Evolutionary conservation across 495 filamentous ascomycete genomes (phyloP).

Genomic region (Penicillium paradoxum): DNA sequence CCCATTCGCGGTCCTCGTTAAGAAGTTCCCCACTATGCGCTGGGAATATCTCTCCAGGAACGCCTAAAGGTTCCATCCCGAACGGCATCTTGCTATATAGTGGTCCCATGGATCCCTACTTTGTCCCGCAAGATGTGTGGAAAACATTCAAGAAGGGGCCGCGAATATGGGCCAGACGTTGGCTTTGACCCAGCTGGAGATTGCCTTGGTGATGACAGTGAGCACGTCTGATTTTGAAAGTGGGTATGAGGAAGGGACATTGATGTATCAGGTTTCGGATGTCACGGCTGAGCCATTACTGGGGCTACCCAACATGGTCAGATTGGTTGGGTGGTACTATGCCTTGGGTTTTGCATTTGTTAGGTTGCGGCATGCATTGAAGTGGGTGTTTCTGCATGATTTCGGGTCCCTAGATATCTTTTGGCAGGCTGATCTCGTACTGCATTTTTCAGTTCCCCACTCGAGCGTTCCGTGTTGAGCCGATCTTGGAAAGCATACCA

Average conservation of each 20-base stretch:
- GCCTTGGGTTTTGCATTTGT: no score
- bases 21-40: not conserved
- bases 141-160: constrained; percentile 51
- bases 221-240: constrained; percentile 43
- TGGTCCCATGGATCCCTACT: constrained; percentile 17
- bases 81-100: constrained; percentile 16
- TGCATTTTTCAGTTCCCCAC: no score
- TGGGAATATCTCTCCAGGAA: not conserved
- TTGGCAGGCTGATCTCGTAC: no score
- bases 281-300: not conserved
- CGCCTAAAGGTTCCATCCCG: constrained; percentile 21
- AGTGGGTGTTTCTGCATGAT: no score
- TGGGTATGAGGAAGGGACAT: constrained; percentile 36
- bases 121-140: constrained; percentile 31
- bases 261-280: not conserved
- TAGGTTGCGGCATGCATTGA: no score
- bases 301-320: not conserved
- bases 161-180: constrained; percentile 48
- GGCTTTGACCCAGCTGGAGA: constrained; percentile 43
- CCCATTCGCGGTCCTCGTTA: constrained; percentile 1
- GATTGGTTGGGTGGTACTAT: not conserved
- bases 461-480: no score
- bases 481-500: no score
- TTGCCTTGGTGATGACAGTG: constrained; percentile 41
- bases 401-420: no score